Percentiles rank a stretch among this genome's conserved stretches.
Evolutionary conservation across 2,329 filamentous ascomycete species (phyloP).

Genomic region (Madurella mycetomatis): DNA sequence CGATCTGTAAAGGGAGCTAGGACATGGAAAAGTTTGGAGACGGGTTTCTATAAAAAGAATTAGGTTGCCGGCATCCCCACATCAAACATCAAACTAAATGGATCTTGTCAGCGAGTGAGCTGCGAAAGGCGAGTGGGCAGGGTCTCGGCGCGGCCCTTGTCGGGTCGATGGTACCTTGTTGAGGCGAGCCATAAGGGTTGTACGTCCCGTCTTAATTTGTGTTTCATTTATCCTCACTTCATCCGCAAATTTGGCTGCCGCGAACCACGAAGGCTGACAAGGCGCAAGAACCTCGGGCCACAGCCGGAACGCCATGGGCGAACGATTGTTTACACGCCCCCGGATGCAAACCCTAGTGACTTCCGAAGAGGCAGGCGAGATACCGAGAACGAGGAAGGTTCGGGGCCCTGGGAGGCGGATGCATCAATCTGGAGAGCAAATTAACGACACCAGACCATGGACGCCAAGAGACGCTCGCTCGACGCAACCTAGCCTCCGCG

Average conservation of each 20-base stretch:
- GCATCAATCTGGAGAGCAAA: slow-evolving; percentile 25
- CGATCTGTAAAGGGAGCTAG: slow-evolving; percentile 10
- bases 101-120: slow-evolving; percentile 11
- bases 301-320: slow-evolving; percentile 4
- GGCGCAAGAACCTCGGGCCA: slow-evolving; percentile 13
- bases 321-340: slow-evolving; percentile 9
- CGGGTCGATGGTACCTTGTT: slow-evolving; percentile 19
- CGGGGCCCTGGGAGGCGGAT: slow-evolving; percentile 10
- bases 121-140: slow-evolving; percentile 10
- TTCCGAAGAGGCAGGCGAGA: slow-evolving; percentile 18
- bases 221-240: slow-evolving; percentile 43
- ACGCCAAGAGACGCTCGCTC: slow-evolving; percentile 20
- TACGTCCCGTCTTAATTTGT: slow-evolving; percentile 37
- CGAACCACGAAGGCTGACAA: slow-evolving; percentile 20
- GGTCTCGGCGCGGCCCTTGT: slow-evolving; percentile 19
- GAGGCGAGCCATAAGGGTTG: slow-evolving; percentile 28
- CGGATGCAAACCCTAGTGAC: slow-evolving; percentile 12
- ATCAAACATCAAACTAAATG: slow-evolving; percentile 10
- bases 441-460: slow-evolving; percentile 24
- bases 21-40: slow-evolving; percentile 13
- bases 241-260: slow-evolving; percentile 38
- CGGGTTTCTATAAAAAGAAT: slow-evolving; percentile 28
- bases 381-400: slow-evolving; percentile 3
- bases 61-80: slow-evolving; percentile 13
- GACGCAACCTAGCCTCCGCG: slow-evolving; percentile 21